Percentiles rank a stretch among this genome's conserved stretches.
phyloP scores from a whole-genome alignment of 805 yeast species.

The Candida maltosa region DNA sequence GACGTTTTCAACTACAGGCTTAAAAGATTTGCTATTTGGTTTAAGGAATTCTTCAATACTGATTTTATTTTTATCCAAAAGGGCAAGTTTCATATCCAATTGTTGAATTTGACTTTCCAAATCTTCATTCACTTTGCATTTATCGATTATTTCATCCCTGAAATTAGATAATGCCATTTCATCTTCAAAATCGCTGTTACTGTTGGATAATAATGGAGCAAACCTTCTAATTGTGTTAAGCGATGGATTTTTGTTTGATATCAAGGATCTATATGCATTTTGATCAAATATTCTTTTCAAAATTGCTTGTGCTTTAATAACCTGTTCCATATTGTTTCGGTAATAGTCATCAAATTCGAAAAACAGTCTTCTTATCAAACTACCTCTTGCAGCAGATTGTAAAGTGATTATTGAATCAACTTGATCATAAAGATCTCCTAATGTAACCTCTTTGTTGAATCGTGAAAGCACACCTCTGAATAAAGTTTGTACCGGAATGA shows the following conservation, averaged over 20 bases:
- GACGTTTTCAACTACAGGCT: slow-evolving; percentile 14
- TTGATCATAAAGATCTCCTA: slow-evolving; percentile 51
- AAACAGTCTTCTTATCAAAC: slow-evolving; percentile 32
- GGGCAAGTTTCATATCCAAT: slow-evolving; percentile 72
- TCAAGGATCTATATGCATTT: slow-evolving; percentile 68
- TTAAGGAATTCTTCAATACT: slow-evolving; percentile 68
- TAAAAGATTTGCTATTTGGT: slow-evolving; percentile 28
- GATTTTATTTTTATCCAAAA: slow-evolving; percentile 76
- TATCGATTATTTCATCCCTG: slow-evolving; percentile 67
- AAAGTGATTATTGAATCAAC: slow-evolving; percentile 37
- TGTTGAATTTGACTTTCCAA: slow-evolving; percentile 73
- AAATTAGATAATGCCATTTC: slow-evolving; percentile 66
- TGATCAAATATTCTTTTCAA: slow-evolving; percentile 68
- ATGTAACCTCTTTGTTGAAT: slow-evolving; percentile 49
- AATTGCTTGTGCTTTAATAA: slow-evolving; percentile 71
- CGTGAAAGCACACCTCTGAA: slow-evolving; percentile 64
- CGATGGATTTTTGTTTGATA: slow-evolving; percentile 72
- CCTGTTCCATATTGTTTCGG: slow-evolving; percentile 48
- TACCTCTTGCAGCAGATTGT: slow-evolving; percentile 58
- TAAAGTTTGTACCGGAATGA: slow-evolving; percentile 51
- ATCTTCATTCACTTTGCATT: slow-evolving; percentile 65
- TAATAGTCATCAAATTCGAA: slow-evolving; percentile 45
- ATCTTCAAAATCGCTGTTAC: slow-evolving; percentile 69
- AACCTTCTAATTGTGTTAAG: slow-evolving; percentile 72
- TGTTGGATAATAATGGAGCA: slow-evolving; percentile 69